Evolutionary conservation across 306 rosid species (phyloP), one percentile per base, ranked within the genome.

Genomic region (Prunus mira): DNA sequence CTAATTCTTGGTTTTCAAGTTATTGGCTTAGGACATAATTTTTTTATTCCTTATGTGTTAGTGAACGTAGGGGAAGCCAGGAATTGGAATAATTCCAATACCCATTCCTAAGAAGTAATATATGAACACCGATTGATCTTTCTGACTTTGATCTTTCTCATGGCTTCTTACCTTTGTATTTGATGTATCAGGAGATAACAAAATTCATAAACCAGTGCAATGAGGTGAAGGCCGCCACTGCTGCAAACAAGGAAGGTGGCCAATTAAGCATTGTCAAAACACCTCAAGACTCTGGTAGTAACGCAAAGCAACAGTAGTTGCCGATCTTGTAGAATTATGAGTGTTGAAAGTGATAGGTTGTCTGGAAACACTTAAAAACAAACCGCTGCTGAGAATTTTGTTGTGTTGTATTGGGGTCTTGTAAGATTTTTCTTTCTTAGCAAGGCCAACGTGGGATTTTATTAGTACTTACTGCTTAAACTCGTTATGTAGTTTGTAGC

Each of bases 161-260:
- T 78, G 69, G 5, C 3, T 5, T 22, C 28, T 69, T 13, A 15
- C 5, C 22, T 73, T 78, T 15, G 13, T 24, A 0, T 71, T 78
- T 66, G 78, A 66, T 73, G 75, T 27, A 71, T 56, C 82, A 95
- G 97, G 98, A 90, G 81, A 52, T 95, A 71, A 95, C 96, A 80
- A 95, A 95, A 88, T 95, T 95, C 86, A 92, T 95, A 61, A 92
- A 92, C 78, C 85, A 89, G 55, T 89, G 92, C 90, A 95, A 95
- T 65, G 98, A 95, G 85, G 61, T 87, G 54, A 95, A 90, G 87
- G 97, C 96, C 0, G 97, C 96, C 60, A 88, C 96, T 2, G 81
- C 84, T 25, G 98, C 98, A 43, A 81, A 83, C 32, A 92, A 90
- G 83, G 97, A 95, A 28, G 97, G 98, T 22, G 98, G 97, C 61